Evolutionary conservation across 306 rosid species (phyloP), one percentile per base, ranked within the genome.

Genomic region (Cucumis cinereus): DNA sequence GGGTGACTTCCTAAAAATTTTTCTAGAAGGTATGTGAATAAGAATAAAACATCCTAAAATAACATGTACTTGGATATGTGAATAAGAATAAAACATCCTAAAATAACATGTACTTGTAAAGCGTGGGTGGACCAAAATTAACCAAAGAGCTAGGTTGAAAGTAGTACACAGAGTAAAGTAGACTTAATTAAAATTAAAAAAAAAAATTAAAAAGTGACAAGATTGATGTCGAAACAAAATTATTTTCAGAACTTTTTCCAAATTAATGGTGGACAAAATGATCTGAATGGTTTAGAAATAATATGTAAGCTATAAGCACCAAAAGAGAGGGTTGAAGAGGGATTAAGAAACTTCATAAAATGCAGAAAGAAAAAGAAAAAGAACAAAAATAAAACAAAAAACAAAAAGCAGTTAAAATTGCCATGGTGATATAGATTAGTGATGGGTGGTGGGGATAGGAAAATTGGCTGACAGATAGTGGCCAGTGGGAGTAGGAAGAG

Each of bases 401-500:
- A 41, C 13, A 43, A 43, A 45, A 45, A 45, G 52, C 71, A 17
- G 49, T 17, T 30, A 2, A 33, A 64, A 2, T 30, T 30, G 10
- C 33, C 23, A 35, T 35, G 49, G 47, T 41, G 12, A 45, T 45
- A 45, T 45, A 45, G 0, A 45, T 45, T 12, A 45, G 5, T 2
- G 70, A 61, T 30, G 10, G 41, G 41, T 28, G 68, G 49, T 68
- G 74, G 74, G 56, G 56, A 14, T 41, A 11, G 11, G 40, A 45
- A 3, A 30, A 45, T 45, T 45, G 52, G 56, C 23, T n/a, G 74
- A 11, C 19, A 41, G 53, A 17, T 23, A 30, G 8, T 36, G 16
- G 52, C 52, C 52, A 45, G 52, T 66, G 54, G 55, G 55, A 68
- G 74, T 68, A 15, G 74, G 74, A 68, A 52, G 75, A 47, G 75